Evolutionary conservation across 2,329 filamentous ascomycete species (phyloP).

Genomic region (Dendryphion nanum): DNA sequence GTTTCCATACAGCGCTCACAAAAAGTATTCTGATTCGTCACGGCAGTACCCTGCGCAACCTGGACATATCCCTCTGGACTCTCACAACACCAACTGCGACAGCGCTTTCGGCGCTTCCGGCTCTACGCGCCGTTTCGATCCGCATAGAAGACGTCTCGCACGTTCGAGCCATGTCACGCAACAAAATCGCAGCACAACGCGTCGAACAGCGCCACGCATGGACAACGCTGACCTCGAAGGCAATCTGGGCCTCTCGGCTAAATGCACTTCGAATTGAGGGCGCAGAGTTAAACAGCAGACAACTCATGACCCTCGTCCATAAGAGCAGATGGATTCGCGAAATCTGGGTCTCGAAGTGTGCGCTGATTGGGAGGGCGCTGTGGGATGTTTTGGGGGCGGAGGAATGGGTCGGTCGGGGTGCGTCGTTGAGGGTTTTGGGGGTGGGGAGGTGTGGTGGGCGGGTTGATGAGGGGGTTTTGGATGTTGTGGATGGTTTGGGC

Average conservation of each 20-base stretch:
- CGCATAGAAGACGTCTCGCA: slow-evolving; percentile 20
- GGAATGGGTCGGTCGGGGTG: too few species aligned
- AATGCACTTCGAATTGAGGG: slow-evolving; percentile 20
- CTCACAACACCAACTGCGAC: slow-evolving; percentile 21
- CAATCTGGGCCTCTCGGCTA: slow-evolving; percentile 17
- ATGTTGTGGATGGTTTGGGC: too few species aligned
- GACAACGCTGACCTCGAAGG: slow-evolving; percentile 11
- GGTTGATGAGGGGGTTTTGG: too few species aligned
- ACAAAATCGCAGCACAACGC: slow-evolving; percentile 9
- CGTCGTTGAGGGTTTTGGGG: too few species aligned
- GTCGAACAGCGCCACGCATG: slow-evolving; percentile 17
- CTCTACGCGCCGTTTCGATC: slow-evolving; percentile 22
- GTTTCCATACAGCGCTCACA: slow-evolving; percentile 28
- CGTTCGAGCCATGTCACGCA: slow-evolving; percentile 12
- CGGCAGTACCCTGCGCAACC: slow-evolving; percentile 19
- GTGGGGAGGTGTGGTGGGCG: too few species aligned
- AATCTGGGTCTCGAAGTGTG: too few species aligned
- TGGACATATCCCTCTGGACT: slow-evolving; percentile 31
- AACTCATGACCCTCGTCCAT: too few species aligned
- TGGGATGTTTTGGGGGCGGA: too few species aligned
- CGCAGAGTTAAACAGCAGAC: too few species aligned
- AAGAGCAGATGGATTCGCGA: too few species aligned
- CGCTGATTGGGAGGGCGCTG: too few species aligned
- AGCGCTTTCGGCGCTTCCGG: slow-evolving; percentile 17
- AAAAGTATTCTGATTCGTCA: slow-evolving; percentile 25